Conservation (phyloP, 768 basidiomycete genomes). For the Paxillus rubicundulus region DNA sequence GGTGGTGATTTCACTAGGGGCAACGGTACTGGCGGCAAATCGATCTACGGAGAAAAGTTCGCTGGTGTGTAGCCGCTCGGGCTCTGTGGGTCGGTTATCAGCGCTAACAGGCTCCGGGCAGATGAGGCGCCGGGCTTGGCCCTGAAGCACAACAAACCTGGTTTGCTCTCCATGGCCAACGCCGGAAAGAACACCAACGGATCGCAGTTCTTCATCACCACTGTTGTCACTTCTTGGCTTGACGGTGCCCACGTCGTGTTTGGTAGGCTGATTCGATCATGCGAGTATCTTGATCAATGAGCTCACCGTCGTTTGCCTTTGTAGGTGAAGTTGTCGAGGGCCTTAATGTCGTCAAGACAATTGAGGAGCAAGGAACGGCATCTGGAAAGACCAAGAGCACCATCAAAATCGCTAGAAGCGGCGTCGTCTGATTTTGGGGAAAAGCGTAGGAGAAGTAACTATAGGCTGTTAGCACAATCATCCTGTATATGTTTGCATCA, state of each 20-base stretch:
- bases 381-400: constrained; percentile 41
- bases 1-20: constrained; percentile 80
- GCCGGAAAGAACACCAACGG: constrained; percentile 82
- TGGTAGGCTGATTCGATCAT: constrained; percentile 42
- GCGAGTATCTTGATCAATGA: background rate
- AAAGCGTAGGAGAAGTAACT: constrained; percentile 3
- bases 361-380: constrained; percentile 41
- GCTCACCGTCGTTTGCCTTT: background rate
- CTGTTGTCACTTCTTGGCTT: constrained; percentile 72
- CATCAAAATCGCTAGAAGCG: constrained; percentile 53
- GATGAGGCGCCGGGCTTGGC: constrained; percentile 76
- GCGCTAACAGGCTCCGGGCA: constrained; percentile 33
- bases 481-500: constrained; percentile 3
- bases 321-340: constrained; percentile 67
- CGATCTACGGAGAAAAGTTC: constrained; percentile 72
- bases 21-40: constrained; percentile 78
- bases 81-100: constrained; percentile 1
- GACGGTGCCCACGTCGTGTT: constrained; percentile 87
- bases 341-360: constrained; percentile 47
- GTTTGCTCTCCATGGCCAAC: constrained; percentile 79
- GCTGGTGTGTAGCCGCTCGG: constrained; percentile 40
- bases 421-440: constrained; percentile 34
- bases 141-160: constrained; percentile 68
- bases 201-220: constrained; percentile 91
- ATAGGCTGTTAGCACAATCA: background rate